Percentiles rank a stretch among this genome's conserved stretches.
Evolutionary conservation across 148 eudicot genomes (phyloP).

Genomic region (Arctostaphylos glauca): DNA sequence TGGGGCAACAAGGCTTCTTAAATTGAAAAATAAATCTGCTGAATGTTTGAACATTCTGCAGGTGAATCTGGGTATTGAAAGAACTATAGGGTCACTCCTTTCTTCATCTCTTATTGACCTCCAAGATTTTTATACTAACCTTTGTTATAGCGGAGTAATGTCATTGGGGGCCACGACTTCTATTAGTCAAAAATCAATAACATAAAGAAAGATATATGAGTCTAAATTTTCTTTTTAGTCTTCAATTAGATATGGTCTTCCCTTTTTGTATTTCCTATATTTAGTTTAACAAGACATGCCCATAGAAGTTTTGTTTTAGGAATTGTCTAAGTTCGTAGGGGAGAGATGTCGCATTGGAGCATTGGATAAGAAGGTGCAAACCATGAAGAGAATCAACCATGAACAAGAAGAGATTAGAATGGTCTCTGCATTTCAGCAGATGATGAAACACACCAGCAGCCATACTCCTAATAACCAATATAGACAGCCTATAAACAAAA

Average conservation of each 20-base stretch:
- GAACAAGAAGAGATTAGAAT: too few relatives aligned
- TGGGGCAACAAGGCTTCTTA: conserved; percentile 58
- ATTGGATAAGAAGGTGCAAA: conserved; percentile 21
- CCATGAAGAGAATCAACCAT: too few relatives aligned
- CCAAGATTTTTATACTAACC: background rate
- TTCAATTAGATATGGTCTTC: background rate
- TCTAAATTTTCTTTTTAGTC: background rate
- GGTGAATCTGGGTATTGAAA: conserved; percentile 70
- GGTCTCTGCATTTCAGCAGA: too few relatives aligned
- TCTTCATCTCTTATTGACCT: background rate
- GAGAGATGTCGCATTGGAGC: conserved; percentile 71
- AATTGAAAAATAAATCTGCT: too few relatives aligned
- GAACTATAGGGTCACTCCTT: conserved; percentile 57
- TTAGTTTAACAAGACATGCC: background rate
- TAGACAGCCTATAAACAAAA: too few relatives aligned
- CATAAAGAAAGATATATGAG: background rate
- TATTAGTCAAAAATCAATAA: background rate
- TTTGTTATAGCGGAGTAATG: background rate
- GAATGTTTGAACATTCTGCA: conserved; percentile 67
- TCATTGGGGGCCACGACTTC: background rate
- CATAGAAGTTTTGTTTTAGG: conserved; percentile 40
- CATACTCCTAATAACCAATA: too few relatives aligned
- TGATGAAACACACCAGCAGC: too few relatives aligned
- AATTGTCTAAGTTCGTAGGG: conserved; percentile 43
- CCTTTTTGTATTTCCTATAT: background rate